These are phyloP conservation scores for Leucosporidium creatinivorum DNA, from an alignment of 768 basidiomycete genomes.

Conservation along the genomic window DNA sequence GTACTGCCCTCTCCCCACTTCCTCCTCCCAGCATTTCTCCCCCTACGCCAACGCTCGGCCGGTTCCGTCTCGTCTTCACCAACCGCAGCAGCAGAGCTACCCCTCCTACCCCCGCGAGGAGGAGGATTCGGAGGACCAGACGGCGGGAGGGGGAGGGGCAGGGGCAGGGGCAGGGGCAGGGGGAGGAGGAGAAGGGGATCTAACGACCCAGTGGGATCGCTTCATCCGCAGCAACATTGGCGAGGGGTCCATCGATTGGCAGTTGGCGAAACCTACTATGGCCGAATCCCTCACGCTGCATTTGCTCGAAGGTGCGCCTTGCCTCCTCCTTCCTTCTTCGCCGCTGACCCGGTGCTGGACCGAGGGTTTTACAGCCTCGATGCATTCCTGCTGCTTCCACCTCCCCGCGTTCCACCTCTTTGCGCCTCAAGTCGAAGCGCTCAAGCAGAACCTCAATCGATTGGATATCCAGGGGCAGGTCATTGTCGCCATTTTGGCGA, in stretches of 20 bases:
- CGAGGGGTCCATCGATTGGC: slow-evolving; percentile 16
- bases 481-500: slow-evolving; percentile 24
- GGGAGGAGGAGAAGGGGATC: no score
- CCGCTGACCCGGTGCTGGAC: no score
- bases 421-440: slow-evolving; percentile 1
- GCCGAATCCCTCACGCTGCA: slow-evolving; percentile 23
- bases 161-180: no score
- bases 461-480: slow-evolving; percentile 21
- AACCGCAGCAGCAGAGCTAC: not conserved
- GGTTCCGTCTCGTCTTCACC: not conserved
- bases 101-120: not conserved
- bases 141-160: no score
- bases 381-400: slow-evolving; percentile 30
- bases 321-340: not conserved
- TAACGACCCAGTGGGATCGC: no score
- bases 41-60: not conserved
- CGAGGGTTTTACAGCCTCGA: slow-evolving; percentile 28
- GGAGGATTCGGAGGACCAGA: no score
- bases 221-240: slow-evolving; percentile 10
- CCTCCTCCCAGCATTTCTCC: not conserved
- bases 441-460: slow-evolving; percentile 17
- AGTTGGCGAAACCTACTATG: slow-evolving; percentile 24
- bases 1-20: not conserved
- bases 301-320: slow-evolving; percentile 22
- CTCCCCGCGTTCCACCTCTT: slow-evolving; percentile 30